Conservation (phyloP, 2,329 filamentous ascomycete genomes). For the Mycosphaerella sp. region DNA sequence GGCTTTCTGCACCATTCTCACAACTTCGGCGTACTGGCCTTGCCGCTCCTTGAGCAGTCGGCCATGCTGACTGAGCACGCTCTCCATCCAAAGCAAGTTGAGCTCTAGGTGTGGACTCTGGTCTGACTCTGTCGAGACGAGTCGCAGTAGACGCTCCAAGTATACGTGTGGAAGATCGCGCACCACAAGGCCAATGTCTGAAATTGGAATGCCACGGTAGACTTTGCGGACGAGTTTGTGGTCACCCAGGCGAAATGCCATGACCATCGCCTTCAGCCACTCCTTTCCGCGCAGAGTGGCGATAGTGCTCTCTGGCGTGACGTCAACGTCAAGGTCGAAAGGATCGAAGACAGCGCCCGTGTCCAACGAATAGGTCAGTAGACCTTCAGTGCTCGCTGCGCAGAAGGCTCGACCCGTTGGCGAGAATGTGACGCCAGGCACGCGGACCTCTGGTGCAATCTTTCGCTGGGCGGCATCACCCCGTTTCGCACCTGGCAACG, state of each 20-base stretch:
- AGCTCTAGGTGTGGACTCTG: slow-evolving; percentile 92
- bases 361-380: slow-evolving; percentile 90
- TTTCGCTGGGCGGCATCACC: slow-evolving; percentile 78
- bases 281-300: slow-evolving; percentile 70
- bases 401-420: slow-evolving; percentile 88
- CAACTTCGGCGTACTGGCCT: slow-evolving; percentile 72
- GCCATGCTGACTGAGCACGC: slow-evolving; percentile 73
- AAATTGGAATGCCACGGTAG: slow-evolving; percentile 73
- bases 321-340: slow-evolving; percentile 88
- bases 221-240: slow-evolving; percentile 72
- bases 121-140: slow-evolving; percentile 81
- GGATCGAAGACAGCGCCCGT: slow-evolving; percentile 82
- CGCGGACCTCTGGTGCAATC: slow-evolving; percentile 72
- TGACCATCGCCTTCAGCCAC: slow-evolving; percentile 86
- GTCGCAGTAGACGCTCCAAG: slow-evolving; percentile 74
- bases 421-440: slow-evolving; percentile 78
- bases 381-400: slow-evolving; percentile 86
- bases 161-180: slow-evolving; percentile 77
- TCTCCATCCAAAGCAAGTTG: slow-evolving; percentile 87
- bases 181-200: slow-evolving; percentile 71
- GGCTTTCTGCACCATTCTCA: slow-evolving; percentile 75
- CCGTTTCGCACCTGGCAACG: slow-evolving; percentile 77
- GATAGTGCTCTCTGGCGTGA: slow-evolving; percentile 68
- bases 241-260: slow-evolving; percentile 96
- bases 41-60: slow-evolving; percentile 76